Evolutionary conservation across 2,329 filamentous ascomycete genomes (phyloP).

Genomic region (Coleophoma crateriformis): DNA sequence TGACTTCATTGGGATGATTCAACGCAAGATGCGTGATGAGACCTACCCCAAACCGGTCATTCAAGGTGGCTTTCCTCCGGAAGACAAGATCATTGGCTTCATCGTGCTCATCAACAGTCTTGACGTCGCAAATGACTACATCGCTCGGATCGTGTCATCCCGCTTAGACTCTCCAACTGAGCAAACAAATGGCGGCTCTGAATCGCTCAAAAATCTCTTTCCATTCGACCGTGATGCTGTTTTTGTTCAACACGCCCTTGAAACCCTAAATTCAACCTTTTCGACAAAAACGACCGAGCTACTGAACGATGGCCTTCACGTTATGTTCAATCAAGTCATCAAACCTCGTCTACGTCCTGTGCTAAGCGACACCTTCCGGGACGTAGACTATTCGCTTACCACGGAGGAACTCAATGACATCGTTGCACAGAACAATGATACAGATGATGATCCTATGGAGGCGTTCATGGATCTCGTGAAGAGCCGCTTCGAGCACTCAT

Average conservation of each 20-base stretch:
- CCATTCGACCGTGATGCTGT: slow-evolving; percentile 72
- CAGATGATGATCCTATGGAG: slow-evolving; percentile 37
- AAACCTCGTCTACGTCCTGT: slow-evolving; percentile 80
- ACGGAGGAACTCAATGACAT: slow-evolving; percentile 55
- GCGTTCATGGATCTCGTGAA: slow-evolving; percentile 63
- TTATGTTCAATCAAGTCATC: slow-evolving; percentile 82
- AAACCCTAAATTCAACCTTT: slow-evolving; percentile 66
- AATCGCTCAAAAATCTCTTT: slow-evolving; percentile 58
- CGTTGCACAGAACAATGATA: slow-evolving; percentile 41
- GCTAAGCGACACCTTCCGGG: slow-evolving; percentile 82
- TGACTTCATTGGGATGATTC: slow-evolving; percentile 95
- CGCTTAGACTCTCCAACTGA: slow-evolving; percentile 46
- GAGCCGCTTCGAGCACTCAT: slow-evolving; percentile 75
- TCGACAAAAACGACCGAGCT: slow-evolving; percentile 75
- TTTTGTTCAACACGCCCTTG: slow-evolving; percentile 64
- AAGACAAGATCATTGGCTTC: slow-evolving; percentile 84
- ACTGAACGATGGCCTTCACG: slow-evolving; percentile 75
- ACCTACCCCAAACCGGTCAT: slow-evolving; percentile 78
- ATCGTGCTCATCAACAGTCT: slow-evolving; percentile 94
- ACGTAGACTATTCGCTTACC: slow-evolving; percentile 75
- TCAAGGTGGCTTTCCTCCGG: slow-evolving; percentile 77
- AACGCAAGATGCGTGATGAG: slow-evolving; percentile 96
- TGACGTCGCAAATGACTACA: slow-evolving; percentile 86
- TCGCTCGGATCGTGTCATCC: slow-evolving; percentile 74
- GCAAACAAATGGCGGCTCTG: slow-evolving; percentile 30